A percentile compares a stretch with the other conserved stretches of the same genome.
Conservation (phyloP, 805 yeast species). For the Saccharomycopsis synnaedendra region DNA sequence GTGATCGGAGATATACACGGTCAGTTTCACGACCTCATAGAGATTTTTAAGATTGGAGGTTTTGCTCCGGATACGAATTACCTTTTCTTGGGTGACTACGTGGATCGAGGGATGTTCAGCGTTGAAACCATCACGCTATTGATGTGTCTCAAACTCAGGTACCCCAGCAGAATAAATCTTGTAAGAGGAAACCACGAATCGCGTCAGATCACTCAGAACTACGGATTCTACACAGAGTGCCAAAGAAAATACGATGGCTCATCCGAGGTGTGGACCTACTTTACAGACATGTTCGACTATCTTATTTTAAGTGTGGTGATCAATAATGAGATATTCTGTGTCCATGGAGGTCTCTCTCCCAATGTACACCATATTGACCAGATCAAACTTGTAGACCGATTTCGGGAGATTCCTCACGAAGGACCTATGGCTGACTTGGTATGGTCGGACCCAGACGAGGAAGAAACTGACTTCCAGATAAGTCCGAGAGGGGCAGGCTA, state of each 20-base stretch:
- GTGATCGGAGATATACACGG: slow-evolving; percentile 98
- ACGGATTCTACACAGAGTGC: slow-evolving; percentile 95
- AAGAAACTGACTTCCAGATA: slow-evolving; percentile 64
- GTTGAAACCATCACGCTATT: slow-evolving; percentile 85
- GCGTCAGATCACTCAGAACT: slow-evolving; percentile 91
- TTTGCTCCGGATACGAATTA: slow-evolving; percentile 89
- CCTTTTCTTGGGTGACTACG: slow-evolving; percentile 89
- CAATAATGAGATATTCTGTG: slow-evolving; percentile 83
- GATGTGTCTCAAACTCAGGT: slow-evolving; percentile 73
- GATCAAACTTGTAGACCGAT: slow-evolving; percentile 79
- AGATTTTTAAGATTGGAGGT: slow-evolving; percentile 90
- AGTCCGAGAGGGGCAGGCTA: slow-evolving; percentile 98
- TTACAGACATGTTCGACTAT: slow-evolving; percentile 90
- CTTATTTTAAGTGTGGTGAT: slow-evolving; percentile 82
- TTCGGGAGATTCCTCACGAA: slow-evolving; percentile 94
- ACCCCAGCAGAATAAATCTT: slow-evolving; percentile 72
- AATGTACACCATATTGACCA: slow-evolving; percentile 91
- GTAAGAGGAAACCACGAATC: slow-evolving; percentile 96
- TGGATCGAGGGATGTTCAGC: slow-evolving; percentile 88
- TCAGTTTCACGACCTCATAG: slow-evolving; percentile 87
- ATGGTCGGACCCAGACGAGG: slow-evolving; percentile 97
- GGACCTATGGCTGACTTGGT: slow-evolving; percentile 99
- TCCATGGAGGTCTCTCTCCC: slow-evolving; percentile 95
- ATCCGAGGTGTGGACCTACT: slow-evolving; percentile 72
- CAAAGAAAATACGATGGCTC: slow-evolving; percentile 71